Evolutionary conservation across 345 rosid species (phyloP).

Genomic region (Raphanus sativus): DNA sequence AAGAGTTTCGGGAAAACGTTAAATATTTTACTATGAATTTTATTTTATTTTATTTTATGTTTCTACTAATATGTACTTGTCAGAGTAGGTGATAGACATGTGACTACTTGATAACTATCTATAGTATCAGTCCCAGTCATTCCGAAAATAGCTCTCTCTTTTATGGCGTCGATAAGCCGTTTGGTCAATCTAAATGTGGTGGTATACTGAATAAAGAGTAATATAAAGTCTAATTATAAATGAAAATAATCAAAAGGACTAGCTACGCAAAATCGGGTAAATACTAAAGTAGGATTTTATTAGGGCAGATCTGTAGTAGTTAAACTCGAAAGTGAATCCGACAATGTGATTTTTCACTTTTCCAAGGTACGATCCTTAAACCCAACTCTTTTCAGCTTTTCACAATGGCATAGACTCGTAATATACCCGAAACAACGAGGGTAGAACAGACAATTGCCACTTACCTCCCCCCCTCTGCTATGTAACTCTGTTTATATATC

Average conservation of each 20-base stretch:
- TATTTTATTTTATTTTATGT: no score
- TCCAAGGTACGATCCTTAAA: slow-evolving; percentile 34
- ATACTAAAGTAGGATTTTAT: neutral
- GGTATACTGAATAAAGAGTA: neutral
- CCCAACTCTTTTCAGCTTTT: slow-evolving; percentile 24
- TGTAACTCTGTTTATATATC: slow-evolving; percentile 15
- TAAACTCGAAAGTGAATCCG: slow-evolving; percentile 7
- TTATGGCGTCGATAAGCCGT: neutral
- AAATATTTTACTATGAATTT: no score
- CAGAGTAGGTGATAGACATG: neutral
- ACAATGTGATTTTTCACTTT: slow-evolving; percentile 11
- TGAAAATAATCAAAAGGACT: neutral
- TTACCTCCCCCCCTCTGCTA: neutral
- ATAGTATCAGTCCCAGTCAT: neutral
- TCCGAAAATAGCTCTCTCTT: neutral
- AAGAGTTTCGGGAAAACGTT: neutral
- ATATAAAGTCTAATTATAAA: neutral
- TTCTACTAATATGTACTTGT: neutral
- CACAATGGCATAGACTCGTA: slow-evolving; percentile 7
- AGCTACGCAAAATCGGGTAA: neutral
- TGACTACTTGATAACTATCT: neutral
- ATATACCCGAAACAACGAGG: neutral
- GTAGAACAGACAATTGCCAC: neutral
- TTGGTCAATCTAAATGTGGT: neutral
- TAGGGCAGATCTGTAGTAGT: neutral